A percentile compares a stretch with the other conserved stretches of the same genome.
Conservation (phyloP, 257 asterid genomes). For the Plectranthus barbatus region DNA sequence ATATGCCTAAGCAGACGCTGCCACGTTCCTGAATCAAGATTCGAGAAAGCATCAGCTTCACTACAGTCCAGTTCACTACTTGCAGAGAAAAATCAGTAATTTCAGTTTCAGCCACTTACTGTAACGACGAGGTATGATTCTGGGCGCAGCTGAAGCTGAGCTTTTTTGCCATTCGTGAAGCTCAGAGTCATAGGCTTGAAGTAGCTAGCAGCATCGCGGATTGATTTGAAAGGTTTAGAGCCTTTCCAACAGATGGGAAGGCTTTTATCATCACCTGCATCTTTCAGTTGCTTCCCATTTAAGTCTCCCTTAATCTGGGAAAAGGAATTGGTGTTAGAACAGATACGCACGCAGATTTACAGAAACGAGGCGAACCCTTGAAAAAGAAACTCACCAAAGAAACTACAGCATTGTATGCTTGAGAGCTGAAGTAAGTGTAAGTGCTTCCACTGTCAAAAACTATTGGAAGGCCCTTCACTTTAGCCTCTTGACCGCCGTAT, state of each 20-base stretch:
- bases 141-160: conserved; percentile 55
- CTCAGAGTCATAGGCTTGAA: conserved; percentile 63
- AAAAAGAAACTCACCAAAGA: conserved; percentile 29
- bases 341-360: background rate
- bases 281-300: conserved; percentile 30
- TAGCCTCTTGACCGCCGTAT: conserved; percentile 38
- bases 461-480: conserved; percentile 37
- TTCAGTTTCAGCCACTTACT: conserved; percentile 30
- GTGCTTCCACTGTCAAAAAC: conserved; percentile 73
- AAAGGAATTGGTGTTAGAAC: background rate
- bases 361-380: background rate
- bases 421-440: conserved; percentile 50
- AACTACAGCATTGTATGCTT: conserved; percentile 35
- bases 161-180: conserved; percentile 41
- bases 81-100: background rate
- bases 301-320: conserved; percentile 46
- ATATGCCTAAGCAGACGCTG: conserved; percentile 78
- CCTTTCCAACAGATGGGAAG: conserved; percentile 91
- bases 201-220: conserved; percentile 32
- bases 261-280: conserved; percentile 50
- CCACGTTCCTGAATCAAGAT: conserved; percentile 63
- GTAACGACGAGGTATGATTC: conserved; percentile 69
- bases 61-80: too few relatives aligned
- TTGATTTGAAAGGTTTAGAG: conserved; percentile 54
- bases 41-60: background rate